Conservation (phyloP, 768 basidiomycete genomes). For the Boletus rubroflammeus region DNA sequence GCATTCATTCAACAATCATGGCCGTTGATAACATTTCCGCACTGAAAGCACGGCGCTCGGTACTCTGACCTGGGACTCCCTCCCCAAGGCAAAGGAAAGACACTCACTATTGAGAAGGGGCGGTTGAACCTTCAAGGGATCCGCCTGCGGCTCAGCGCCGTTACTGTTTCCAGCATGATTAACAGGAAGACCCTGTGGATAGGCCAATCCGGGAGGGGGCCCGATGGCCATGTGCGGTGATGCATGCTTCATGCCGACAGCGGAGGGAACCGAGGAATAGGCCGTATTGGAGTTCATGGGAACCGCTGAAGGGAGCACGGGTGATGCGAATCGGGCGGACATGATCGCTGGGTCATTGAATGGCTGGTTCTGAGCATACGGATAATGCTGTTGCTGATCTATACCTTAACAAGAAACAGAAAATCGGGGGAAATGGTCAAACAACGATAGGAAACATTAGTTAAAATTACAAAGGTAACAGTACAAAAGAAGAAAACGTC, state of each 20-base stretch:
- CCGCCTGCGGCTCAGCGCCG: constrained; percentile 20
- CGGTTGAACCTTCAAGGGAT: constrained; percentile 24
- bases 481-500: constrained; percentile 31
- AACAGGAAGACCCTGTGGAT: constrained; percentile 32
- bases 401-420: constrained; percentile 21
- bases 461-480: constrained; percentile 21
- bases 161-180: constrained; percentile 20
- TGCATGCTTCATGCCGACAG: constrained; percentile 11
- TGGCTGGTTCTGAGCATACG: constrained; percentile 39
- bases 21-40: constrained; percentile 75
- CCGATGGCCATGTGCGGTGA: constrained; percentile 39
- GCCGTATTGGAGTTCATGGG: constrained; percentile 8
- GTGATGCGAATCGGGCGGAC: constrained; percentile 62
- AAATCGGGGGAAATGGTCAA: constrained; percentile 9
- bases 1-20: constrained; percentile 48
- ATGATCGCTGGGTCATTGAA: constrained; percentile 80
- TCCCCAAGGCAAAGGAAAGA: constrained; percentile 59
- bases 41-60: constrained; percentile 89
- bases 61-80: constrained; percentile 77
- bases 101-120: constrained; percentile 60
- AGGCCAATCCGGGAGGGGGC: constrained; percentile 67
- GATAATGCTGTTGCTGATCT: constrained; percentile 37
- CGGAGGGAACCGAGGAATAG: constrained; percentile 13
- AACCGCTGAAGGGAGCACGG: constrained; percentile 25
- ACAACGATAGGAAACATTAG: constrained; percentile 13